These are phyloP conservation scores for Tetracladium marchalianum DNA, from an alignment of 495 filamentous ascomycete species.

Conservation along the genomic window DNA sequence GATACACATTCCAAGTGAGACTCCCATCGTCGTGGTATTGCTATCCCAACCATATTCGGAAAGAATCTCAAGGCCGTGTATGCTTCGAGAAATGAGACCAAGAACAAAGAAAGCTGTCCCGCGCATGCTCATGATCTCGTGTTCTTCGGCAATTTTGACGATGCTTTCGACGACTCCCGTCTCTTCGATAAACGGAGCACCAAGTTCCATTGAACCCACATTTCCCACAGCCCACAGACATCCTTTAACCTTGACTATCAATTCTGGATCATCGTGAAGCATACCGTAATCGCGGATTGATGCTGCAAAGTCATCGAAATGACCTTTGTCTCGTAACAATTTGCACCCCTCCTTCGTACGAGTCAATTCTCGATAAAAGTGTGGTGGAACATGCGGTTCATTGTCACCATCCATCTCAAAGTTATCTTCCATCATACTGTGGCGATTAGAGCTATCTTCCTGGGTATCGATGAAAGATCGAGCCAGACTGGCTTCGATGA, in stretches of 20 bases:
- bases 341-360: slow-evolving; percentile 87
- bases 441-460: slow-evolving; percentile 34
- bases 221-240: slow-evolving; percentile 97
- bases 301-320: slow-evolving; percentile 85
- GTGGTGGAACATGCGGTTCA: slow-evolving; percentile 66
- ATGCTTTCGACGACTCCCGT: slow-evolving; percentile 78
- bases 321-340: slow-evolving; percentile 81
- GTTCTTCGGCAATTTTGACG: slow-evolving; percentile 73
- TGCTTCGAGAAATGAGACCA: slow-evolving; percentile 82
- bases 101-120: slow-evolving; percentile 96
- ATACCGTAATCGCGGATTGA: slow-evolving; percentile 79
- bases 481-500: slow-evolving; percentile 94
- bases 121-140: slow-evolving; percentile 81
- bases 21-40: slow-evolving; percentile 72
- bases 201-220: slow-evolving; percentile 95
- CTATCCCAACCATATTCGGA: slow-evolving; percentile 85
- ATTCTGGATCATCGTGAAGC: slow-evolving; percentile 76
- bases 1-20: slow-evolving; percentile 77
- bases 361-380: slow-evolving; percentile 94
- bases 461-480: slow-evolving; percentile 62
- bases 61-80: slow-evolving; percentile 85
- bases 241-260: slow-evolving; percentile 88
- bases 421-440: slow-evolving; percentile 39
- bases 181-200: slow-evolving; percentile 83
- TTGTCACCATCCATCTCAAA: slow-evolving; percentile 38